These are phyloP conservation scores for Fusarium chuoi DNA, from an alignment of 2,329 filamentous ascomycete species.

Conservation along the genomic window DNA sequence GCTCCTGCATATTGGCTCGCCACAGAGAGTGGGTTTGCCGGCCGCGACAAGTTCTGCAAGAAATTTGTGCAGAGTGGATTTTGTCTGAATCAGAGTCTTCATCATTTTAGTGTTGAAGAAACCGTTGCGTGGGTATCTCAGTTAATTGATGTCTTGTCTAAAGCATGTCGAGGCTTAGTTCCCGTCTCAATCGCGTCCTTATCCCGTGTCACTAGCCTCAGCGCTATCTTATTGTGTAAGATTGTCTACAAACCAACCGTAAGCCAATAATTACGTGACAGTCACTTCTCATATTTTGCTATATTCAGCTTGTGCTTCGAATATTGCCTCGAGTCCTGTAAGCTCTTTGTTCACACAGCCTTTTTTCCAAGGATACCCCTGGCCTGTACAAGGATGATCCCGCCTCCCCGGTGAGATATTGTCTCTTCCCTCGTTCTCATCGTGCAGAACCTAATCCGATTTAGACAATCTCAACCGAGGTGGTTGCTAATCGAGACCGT, in stretches of 20 bases:
- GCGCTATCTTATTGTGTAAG: neutral
- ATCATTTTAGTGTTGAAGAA: neutral
- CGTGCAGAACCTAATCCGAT: neutral
- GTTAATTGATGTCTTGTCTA: neutral
- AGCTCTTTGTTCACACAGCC: neutral
- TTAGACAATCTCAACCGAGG: neutral
- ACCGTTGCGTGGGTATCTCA: neutral
- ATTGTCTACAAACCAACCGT: neutral
- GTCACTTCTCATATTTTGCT: slow-evolving; percentile 10
- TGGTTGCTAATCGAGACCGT: neutral
- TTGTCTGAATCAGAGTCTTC: neutral
- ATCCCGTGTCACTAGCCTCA: neutral
- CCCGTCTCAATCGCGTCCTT: neutral
- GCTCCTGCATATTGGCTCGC: neutral
- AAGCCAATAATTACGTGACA: neutral
- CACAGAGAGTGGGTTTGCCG: neutral
- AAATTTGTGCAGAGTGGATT: neutral
- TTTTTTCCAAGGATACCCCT: neutral
- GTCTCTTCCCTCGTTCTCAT: slow-evolving; percentile 9
- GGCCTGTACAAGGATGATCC: neutral
- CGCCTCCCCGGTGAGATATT: neutral
- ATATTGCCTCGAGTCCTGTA: neutral
- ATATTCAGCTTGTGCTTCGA: slow-evolving; percentile 1
- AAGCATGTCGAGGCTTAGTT: neutral
- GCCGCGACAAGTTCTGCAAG: neutral